Evolutionary conservation across 441 rosid species (phyloP).

Genomic region (Adansonia madagascariensis): DNA sequence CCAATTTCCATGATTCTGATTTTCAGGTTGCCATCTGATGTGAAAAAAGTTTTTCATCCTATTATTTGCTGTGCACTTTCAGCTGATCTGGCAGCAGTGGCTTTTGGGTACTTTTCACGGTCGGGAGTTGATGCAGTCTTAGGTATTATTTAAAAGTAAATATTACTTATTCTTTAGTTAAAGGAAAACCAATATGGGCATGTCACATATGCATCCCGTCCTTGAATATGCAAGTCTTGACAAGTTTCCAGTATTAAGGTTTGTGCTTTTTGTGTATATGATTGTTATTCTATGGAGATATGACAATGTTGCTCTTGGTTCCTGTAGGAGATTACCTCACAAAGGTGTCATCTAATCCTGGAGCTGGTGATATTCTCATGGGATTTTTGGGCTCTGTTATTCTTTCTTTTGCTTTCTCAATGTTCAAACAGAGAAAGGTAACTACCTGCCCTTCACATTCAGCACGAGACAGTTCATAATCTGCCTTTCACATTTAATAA

Average conservation of each 20-base stretch:
- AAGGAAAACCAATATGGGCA: background rate
- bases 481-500: background rate
- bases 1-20: conserved; percentile 15
- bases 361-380: conserved; percentile 96
- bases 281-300: conserved; percentile 1
- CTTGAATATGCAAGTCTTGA: conserved; percentile 2
- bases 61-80: conserved; percentile 84
- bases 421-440: conserved; percentile 98
- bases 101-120: conserved; percentile 77
- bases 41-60: conserved; percentile 83
- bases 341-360: conserved; percentile 75
- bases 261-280: background rate
- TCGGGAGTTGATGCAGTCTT: conserved; percentile 84
- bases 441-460: conserved; percentile 3
- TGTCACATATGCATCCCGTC: background rate
- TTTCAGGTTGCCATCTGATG: conserved; percentile 73
- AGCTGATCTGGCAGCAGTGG: conserved; percentile 82
- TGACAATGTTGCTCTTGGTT: conserved; percentile 25
- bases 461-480: background rate
- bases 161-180: background rate
- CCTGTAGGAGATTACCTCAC: conserved; percentile 84
- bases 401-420: conserved; percentile 92
- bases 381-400: conserved; percentile 96
- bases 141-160: conserved; percentile 46
- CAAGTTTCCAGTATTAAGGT: background rate